Evolutionary conservation across 2,329 filamentous ascomycete genomes (phyloP).

Genomic region (Pseudocercospora fuligena): DNA sequence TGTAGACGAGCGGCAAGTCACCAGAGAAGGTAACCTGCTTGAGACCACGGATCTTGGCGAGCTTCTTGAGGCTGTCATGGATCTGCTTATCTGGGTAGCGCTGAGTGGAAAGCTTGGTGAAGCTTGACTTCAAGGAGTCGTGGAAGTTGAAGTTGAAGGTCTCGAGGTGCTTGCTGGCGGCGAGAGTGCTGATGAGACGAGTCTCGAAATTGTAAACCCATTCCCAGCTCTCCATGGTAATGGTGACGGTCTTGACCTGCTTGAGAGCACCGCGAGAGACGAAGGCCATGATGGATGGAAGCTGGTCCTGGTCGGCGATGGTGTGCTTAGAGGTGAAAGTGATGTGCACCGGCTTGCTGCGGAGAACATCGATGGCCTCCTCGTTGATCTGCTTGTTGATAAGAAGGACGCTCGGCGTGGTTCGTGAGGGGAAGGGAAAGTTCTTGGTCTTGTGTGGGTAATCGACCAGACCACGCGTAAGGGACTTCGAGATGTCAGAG

Average conservation of each 20-base stretch:
- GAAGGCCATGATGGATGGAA: conserved; percentile 32
- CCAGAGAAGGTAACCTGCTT: conserved; percentile 32
- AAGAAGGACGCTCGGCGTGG: conserved; percentile 42
- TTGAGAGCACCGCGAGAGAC: conserved; percentile 31
- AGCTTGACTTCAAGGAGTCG: conserved; percentile 28
- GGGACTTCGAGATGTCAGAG: conserved; percentile 28
- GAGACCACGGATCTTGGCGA: conserved; percentile 32
- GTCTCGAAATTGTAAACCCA: conserved; percentile 34
- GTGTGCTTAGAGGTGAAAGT: conserved; percentile 23
- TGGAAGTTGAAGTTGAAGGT: conserved; percentile 31
- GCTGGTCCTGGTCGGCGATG: conserved; percentile 10
- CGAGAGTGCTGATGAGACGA: conserved; percentile 24
- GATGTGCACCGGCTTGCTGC: conserved; percentile 37
- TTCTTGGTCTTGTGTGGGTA: conserved; percentile 23
- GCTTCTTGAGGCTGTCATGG: conserved; percentile 25
- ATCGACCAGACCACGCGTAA: conserved; percentile 25
- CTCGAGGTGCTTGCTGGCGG: conserved; percentile 21
- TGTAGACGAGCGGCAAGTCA: conserved; percentile 33
- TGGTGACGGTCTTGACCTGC: conserved; percentile 29
- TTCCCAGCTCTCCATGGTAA: conserved; percentile 35
- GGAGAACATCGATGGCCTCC: conserved; percentile 39
- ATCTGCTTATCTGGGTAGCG: conserved; percentile 35
- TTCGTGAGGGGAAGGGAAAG: conserved; percentile 19
- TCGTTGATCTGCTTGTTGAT: conserved; percentile 42
- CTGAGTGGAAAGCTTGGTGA: conserved; percentile 14